Evolutionary conservation across 1,139 yeast genomes (phyloP), one percentile per base, ranked within the genome.

Genomic region (Saccharomycopsis hybrid): DNA sequence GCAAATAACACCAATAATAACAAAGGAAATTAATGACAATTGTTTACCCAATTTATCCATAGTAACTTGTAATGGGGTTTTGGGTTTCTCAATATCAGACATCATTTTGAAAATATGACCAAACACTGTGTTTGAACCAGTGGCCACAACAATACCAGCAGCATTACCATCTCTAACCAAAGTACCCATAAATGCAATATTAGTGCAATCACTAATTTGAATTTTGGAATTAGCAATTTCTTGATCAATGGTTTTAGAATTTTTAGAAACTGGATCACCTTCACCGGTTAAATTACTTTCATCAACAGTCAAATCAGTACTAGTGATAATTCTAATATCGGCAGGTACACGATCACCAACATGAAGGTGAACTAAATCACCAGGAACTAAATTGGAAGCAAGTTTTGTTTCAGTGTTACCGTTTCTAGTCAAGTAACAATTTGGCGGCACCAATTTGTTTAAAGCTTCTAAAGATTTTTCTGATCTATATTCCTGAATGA

Each of bases 281-380:
- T 92, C 98, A 52, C 98, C 98, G 1, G 98, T 92, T 58, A 92
- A 74, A 63, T 88, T 88, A 66, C 94, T 82, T 67, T 92, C 97
- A 67, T 90, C 97, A 53, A 92, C 80, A 33, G 83, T 70, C 57
- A 92, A 72, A 61, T 87, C 92, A 27, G 79, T 84, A 1, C 95
- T 80, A 54, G 83, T 83, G 2, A 82, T 75, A 52, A 92, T 72
- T 61, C 97, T 76, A 42, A 90, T 69, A 66, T 92, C 97, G 0
- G 97, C 97, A 1, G 98, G 97, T 50, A 92, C 83, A 57, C 96
- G 76, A 66, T 92, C 98, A 58, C 98, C 98, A 51, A 88, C 92
- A 41, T 81, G 66, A 60, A 92, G 86, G 60, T 82, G 85, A 38
- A 92, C 95, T 62, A 92, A 68, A 65, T 92, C 97, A 47, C 97